Evolutionary conservation across 148 eudicot genomes (phyloP).

Genomic region (Bassia scoparia): DNA sequence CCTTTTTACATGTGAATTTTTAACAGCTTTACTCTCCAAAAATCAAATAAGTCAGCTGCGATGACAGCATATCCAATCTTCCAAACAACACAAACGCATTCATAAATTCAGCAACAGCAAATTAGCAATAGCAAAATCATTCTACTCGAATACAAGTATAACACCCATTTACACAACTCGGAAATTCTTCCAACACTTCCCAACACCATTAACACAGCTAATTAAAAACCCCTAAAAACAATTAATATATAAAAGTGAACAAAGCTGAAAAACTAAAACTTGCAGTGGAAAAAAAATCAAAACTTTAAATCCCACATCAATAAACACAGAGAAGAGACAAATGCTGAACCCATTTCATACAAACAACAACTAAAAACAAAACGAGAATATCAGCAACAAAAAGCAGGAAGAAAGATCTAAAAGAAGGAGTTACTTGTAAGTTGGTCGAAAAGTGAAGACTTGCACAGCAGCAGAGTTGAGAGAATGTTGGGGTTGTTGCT

Average conservation of each 20-base stretch:
- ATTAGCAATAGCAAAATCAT: background rate
- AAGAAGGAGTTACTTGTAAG: slow-evolving; percentile 9
- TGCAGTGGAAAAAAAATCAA: background rate
- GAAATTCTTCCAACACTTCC: background rate
- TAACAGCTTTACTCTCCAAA: background rate
- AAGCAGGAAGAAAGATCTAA: slow-evolving; percentile 8
- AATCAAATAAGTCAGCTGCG: background rate
- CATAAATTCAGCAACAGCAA: background rate
- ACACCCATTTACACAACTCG: background rate
- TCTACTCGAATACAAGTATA: background rate
- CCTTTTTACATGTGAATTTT: background rate
- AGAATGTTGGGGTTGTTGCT: background rate
- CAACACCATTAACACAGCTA: background rate
- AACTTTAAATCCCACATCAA: background rate
- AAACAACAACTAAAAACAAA: background rate
- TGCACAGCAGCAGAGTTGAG: background rate
- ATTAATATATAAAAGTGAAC: background rate
- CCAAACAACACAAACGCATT: background rate
- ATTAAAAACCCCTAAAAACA: background rate
- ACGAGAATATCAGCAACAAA: background rate
- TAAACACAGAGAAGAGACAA: background rate
- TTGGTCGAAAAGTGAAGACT: background rate
- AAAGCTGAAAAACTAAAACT: background rate
- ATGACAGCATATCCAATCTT: background rate
- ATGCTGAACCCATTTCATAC: slow-evolving; percentile 9